Evolutionary conservation across 768 basidiomycete species (phyloP).

Genomic region (Leccinum boreale): DNA sequence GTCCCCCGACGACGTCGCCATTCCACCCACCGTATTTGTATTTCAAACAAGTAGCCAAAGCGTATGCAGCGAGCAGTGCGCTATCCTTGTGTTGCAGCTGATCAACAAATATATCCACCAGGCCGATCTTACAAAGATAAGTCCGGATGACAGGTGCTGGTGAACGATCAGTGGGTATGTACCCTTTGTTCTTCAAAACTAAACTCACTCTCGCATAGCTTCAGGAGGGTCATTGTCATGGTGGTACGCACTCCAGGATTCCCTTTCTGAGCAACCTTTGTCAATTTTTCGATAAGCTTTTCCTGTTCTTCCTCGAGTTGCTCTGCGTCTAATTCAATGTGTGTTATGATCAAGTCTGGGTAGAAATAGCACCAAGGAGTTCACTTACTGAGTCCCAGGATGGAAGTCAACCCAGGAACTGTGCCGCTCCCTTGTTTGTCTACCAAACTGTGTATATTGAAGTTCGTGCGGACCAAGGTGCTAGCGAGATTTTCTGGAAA

Average conservation of each 20-base stretch:
- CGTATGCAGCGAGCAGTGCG: conserved; percentile 22
- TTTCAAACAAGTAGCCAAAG: conserved; percentile 15
- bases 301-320: background rate
- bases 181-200: background rate
- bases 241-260: conserved; percentile 18
- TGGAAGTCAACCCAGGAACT: background rate
- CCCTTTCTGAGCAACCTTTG: background rate
- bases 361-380: background rate
- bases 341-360: background rate
- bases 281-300: background rate
- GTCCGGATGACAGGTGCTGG: background rate
- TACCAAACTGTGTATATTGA: background rate
- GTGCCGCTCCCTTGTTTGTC: background rate
- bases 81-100: conserved; percentile 15
- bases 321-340: background rate
- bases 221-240: conserved; percentile 23
- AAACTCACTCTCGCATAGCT: conserved; percentile 19
- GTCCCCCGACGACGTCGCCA: background rate
- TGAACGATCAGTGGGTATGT: background rate
- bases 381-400: conserved; percentile 21
- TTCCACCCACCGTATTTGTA: conserved; percentile 11
- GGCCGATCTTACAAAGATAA: conserved; percentile 3
- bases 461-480: conserved; percentile 9
- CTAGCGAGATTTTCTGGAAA: conserved; percentile 19
- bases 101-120: conserved; percentile 13